Percentiles rank a stretch among this genome's conserved stretches.
These are phyloP conservation scores for Proliferodiscus dingleyae DNA, from an alignment of 2,329 filamentous ascomycete species.

Conservation along the genomic window DNA sequence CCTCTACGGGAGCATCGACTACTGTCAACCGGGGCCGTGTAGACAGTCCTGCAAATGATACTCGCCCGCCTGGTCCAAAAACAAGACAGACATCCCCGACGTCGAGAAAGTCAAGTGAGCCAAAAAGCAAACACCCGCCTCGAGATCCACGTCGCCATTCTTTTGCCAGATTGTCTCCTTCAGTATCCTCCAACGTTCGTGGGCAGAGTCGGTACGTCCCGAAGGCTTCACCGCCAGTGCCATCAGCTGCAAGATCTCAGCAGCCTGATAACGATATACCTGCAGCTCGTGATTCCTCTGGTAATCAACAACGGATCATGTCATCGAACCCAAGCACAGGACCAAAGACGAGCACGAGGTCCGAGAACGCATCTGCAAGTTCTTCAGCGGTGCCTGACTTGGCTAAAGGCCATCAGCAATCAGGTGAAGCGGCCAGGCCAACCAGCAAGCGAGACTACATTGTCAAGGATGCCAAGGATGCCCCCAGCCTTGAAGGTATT, in stretches of 20 bases:
- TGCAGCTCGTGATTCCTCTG: not conserved
- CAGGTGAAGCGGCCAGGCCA: not conserved
- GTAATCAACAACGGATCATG: too few relatives aligned
- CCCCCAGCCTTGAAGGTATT: constrained; percentile 20
- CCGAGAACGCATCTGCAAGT: not conserved
- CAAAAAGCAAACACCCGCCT: not conserved
- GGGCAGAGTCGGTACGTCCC: too few relatives aligned
- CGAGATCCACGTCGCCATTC: not conserved
- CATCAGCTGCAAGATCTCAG: too few relatives aligned
- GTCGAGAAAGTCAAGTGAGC: too few relatives aligned
- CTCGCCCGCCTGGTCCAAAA: not conserved
- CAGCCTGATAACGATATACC: too few relatives aligned
- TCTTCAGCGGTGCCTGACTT: not conserved
- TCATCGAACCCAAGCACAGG: not conserved
- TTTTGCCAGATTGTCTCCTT: not conserved
- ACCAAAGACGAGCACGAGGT: not conserved
- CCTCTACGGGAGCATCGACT: too few relatives aligned
- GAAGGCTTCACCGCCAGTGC: too few relatives aligned
- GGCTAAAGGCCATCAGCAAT: not conserved
- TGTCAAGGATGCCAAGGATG: constrained; percentile 6
- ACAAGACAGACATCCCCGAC: not conserved
- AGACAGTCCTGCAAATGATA: too few relatives aligned
- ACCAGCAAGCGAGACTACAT: too few relatives aligned
- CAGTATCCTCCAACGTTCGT: not conserved
- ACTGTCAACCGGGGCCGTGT: too few relatives aligned